These are phyloP conservation scores for Arbutus unedo DNA, from an alignment of 148 eudicot species.

Conservation along the genomic window DNA sequence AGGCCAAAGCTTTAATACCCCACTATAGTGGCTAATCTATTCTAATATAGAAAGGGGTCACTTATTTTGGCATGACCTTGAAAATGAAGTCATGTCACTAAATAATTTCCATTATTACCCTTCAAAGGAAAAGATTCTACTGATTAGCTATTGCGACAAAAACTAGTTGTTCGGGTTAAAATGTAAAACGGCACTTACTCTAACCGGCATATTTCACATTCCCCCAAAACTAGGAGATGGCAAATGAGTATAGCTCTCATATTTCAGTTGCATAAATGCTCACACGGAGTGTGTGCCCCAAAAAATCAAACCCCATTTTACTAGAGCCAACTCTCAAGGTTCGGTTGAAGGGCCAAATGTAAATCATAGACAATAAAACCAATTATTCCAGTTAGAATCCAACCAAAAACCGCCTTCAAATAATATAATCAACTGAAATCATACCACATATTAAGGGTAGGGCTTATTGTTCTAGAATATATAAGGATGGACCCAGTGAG, in stretches of 20 bases:
- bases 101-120: no score
- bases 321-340: not conserved
- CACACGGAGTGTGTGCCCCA: not conserved
- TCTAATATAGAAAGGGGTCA: no score
- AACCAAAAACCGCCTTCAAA: not conserved
- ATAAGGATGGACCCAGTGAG: not conserved
- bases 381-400: not conserved
- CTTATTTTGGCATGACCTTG: no score
- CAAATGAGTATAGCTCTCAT: no score
- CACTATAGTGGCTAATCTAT: not conserved
- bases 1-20: not conserved
- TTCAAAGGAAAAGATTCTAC: no score
- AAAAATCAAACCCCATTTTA: not conserved
- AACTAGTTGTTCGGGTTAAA: no score
- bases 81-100: no score
- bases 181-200: no score
- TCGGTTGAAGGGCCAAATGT: not conserved
- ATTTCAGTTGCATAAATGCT: no score
- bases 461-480: not conserved
- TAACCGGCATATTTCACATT: no score
- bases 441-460: not conserved
- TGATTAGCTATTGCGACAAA: no score
- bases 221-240: no score
- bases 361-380: not conserved
- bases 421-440: not conserved